phyloP scores from a whole-genome alignment of 139 green algal genomes.

The Chlamydomonas schloesseri region DNA sequence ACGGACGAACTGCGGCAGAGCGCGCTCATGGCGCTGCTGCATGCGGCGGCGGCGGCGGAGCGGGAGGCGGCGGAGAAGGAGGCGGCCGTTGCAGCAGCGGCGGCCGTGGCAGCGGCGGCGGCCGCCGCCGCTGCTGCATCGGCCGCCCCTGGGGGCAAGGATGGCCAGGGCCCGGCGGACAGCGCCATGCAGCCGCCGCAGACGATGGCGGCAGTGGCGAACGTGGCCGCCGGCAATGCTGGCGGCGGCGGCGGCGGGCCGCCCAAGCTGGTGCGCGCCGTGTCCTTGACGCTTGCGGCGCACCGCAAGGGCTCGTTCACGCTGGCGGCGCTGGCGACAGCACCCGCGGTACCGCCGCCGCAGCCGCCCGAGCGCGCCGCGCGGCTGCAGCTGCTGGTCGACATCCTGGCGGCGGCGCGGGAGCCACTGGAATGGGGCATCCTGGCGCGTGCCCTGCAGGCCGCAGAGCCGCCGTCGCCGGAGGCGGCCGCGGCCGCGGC shows the following conservation, averaged over 20 bases:
- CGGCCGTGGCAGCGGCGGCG: not conserved
- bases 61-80: not conserved
- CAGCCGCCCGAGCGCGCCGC: constrained; percentile 16
- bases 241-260: too few species aligned
- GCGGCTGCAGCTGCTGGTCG: constrained; percentile 22
- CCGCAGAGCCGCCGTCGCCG: not conserved
- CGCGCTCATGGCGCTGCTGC: not conserved
- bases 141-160: not conserved
- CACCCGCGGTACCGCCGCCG: constrained; percentile 1
- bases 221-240: too few species aligned
- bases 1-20: constrained; percentile 24
- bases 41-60: not conserved
- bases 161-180: not conserved
- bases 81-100: too few species aligned
- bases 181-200: too few species aligned
- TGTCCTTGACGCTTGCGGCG: constrained; percentile 7
- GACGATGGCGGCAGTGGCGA: not conserved
- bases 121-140: not conserved
- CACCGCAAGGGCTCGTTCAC: not conserved
- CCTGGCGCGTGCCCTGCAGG: not conserved
- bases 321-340: not conserved
- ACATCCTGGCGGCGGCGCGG: constrained; percentile 26
- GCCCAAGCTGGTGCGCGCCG: not conserved
- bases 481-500: not conserved
- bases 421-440: constrained; percentile 21